Percentiles rank a stretch among this genome's conserved stretches.
Evolutionary conservation across 495 filamentous ascomycete species (phyloP).

Genomic region (Pyronema omphalodes): DNA sequence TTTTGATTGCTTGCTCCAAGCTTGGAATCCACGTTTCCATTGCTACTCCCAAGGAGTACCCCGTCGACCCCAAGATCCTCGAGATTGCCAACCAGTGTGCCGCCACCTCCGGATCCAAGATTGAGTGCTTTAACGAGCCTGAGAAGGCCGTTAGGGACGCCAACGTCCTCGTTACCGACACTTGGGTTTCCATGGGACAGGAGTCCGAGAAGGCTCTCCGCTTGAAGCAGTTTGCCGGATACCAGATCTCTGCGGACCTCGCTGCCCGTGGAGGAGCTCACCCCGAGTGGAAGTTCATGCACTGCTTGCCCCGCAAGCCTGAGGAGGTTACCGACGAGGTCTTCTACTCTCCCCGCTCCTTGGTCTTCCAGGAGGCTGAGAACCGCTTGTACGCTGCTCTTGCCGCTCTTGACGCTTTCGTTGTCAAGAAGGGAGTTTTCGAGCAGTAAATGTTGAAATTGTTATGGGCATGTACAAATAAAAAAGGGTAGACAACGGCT

Average conservation of each 20-base stretch:
- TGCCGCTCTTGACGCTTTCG: slow-evolving; percentile 70
- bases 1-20: slow-evolving; percentile 70
- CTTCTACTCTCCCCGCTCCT: slow-evolving; percentile 60
- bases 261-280: slow-evolving; percentile 75
- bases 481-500: too few relatives aligned
- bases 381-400: slow-evolving; percentile 85
- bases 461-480: neutral
- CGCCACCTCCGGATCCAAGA: slow-evolving; percentile 43
- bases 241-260: slow-evolving; percentile 69
- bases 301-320: slow-evolving; percentile 82
- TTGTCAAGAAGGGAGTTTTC: slow-evolving; percentile 72
- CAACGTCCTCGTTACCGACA: slow-evolving; percentile 85
- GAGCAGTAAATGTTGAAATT: neutral
- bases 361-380: slow-evolving; percentile 88
- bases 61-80: slow-evolving; percentile 52
- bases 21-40: slow-evolving; percentile 70
- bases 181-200: slow-evolving; percentile 90
- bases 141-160: slow-evolving; percentile 79
- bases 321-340: slow-evolving; percentile 93
- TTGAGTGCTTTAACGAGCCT: slow-evolving; percentile 50
- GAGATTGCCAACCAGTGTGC: slow-evolving; percentile 46
- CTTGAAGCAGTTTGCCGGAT: slow-evolving; percentile 67
- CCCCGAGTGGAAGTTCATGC: slow-evolving; percentile 90
- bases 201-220: slow-evolving; percentile 62
- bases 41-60: slow-evolving; percentile 68